Evolutionary conservation across 345 rosid genomes (phyloP).

Genomic region (Euphorbia tirucalli): DNA sequence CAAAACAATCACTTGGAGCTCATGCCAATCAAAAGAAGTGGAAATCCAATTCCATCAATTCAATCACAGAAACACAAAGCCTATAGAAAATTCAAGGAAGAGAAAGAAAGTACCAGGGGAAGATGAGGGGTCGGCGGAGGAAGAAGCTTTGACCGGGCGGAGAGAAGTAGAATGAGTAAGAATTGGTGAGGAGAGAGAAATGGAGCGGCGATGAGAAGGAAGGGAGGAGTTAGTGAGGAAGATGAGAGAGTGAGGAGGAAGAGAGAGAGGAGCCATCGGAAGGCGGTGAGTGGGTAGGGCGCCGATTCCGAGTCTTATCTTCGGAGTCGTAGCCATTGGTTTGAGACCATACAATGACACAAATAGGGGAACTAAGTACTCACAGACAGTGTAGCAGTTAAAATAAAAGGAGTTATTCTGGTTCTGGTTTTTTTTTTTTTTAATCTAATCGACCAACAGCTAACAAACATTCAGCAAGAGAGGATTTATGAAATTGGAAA

Average conservation of each 20-base stretch:
- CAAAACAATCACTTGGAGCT: background rate
- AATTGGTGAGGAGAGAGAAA: constrained; percentile 34
- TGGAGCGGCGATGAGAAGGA: constrained; percentile 34
- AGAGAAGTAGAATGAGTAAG: constrained; percentile 37
- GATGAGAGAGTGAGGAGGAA: constrained; percentile 45
- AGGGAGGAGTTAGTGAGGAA: constrained; percentile 35
- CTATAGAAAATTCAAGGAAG: background rate
- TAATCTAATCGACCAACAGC: too few relatives aligned
- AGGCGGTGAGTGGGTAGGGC: constrained; percentile 31
- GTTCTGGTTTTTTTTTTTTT: background rate
- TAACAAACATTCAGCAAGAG: too few relatives aligned
- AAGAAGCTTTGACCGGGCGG: constrained; percentile 64
- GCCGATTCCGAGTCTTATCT: constrained; percentile 36
- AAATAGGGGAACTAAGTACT: too few relatives aligned
- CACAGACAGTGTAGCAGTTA: background rate
- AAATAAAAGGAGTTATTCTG: background rate
- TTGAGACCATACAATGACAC: constrained; percentile 56
- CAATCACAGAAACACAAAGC: background rate
- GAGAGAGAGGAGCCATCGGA: constrained; percentile 27
- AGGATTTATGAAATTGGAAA: too few relatives aligned
- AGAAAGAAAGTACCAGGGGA: constrained; percentile 38
- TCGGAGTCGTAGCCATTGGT: constrained; percentile 33
- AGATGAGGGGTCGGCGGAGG: constrained; percentile 45
- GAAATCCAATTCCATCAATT: background rate
- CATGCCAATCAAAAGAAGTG: background rate